Evolutionary conservation across 441 rosid genomes (phyloP).

Genomic region (Euphorbia schlechtendalii): DNA sequence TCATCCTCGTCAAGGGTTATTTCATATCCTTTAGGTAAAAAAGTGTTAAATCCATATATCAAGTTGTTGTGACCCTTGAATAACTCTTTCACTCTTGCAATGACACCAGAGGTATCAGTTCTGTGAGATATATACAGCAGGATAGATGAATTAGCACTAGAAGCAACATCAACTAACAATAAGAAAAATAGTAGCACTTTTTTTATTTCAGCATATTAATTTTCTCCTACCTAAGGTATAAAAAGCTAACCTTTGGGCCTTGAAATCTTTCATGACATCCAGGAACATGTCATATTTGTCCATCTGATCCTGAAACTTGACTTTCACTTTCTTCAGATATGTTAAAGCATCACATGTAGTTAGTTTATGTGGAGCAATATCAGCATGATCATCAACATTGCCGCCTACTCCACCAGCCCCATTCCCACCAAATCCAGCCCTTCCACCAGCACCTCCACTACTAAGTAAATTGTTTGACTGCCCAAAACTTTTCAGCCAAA

Average conservation of each 20-base stretch:
- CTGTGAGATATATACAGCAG: constrained; percentile 36
- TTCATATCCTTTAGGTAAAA: constrained; percentile 91
- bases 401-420: constrained; percentile 19
- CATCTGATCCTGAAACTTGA: constrained; percentile 91
- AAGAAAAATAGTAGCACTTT: no score
- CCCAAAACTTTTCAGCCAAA: constrained; percentile 47
- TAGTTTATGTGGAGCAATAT: constrained; percentile 49
- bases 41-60: constrained; percentile 87
- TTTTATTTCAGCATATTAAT: no score
- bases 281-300: constrained; percentile 89
- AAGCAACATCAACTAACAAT: constrained; percentile 5
- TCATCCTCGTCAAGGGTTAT: constrained; percentile 70
- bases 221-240: no score
- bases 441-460: no score
- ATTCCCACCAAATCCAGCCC: constrained; percentile 22
- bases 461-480: constrained; percentile 48
- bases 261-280: constrained; percentile 98
- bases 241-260: constrained; percentile 67
- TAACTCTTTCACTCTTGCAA: constrained; percentile 85
- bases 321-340: constrained; percentile 87
- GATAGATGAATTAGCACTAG: constrained; percentile 4
- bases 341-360: constrained; percentile 87
- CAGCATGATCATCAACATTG: constrained; percentile 26
- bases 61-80: constrained; percentile 89
- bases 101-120: constrained; percentile 92